Conservation (phyloP, 495 filamentous ascomycete species). For the Filosporella fistucella region DNA sequence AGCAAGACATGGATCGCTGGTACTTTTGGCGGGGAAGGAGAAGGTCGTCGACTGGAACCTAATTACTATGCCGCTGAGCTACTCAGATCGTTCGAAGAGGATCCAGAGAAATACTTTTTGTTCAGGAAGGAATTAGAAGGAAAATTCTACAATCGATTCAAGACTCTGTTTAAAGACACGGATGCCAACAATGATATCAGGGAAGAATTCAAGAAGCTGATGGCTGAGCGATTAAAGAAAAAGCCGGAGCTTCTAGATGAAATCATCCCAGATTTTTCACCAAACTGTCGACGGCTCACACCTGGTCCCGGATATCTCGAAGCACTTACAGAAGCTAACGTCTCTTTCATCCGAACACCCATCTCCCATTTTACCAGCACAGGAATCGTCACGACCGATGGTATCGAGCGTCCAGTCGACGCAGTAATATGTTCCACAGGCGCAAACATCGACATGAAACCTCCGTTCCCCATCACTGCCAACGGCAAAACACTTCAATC, state of each 20-base stretch:
- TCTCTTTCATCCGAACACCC: constrained; percentile 40
- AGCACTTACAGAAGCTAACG: constrained; percentile 46
- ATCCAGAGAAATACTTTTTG: constrained; percentile 43
- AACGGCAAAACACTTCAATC: constrained; percentile 41
- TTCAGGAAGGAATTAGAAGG: constrained; percentile 45
- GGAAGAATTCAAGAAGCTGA: constrained; percentile 47
- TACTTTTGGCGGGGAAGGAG: constrained; percentile 28
- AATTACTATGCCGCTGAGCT: constrained; percentile 37
- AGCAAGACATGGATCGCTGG: constrained; percentile 52
- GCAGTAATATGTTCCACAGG: constrained; percentile 52
- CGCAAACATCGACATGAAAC: constrained; percentile 43
- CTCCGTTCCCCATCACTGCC: constrained; percentile 45
- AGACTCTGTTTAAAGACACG: constrained; percentile 33
- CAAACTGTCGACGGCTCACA: constrained; percentile 52
- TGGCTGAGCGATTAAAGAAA: constrained; percentile 37
- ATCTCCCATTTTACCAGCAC: constrained; percentile 44
- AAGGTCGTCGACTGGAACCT: constrained; percentile 27
- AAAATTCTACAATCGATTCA: constrained; percentile 39
- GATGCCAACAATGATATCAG: constrained; percentile 42
- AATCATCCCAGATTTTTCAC: constrained; percentile 52
- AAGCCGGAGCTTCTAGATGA: constrained; percentile 44
- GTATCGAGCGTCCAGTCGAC: constrained; percentile 31
- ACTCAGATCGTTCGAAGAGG: constrained; percentile 27
- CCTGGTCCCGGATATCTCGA: constrained; percentile 58
- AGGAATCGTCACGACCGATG: constrained; percentile 30